Base-by-base conservation (phyloP, 2,329 filamentous ascomycete genomes). In the Diaporthe australafricana region DNA sequence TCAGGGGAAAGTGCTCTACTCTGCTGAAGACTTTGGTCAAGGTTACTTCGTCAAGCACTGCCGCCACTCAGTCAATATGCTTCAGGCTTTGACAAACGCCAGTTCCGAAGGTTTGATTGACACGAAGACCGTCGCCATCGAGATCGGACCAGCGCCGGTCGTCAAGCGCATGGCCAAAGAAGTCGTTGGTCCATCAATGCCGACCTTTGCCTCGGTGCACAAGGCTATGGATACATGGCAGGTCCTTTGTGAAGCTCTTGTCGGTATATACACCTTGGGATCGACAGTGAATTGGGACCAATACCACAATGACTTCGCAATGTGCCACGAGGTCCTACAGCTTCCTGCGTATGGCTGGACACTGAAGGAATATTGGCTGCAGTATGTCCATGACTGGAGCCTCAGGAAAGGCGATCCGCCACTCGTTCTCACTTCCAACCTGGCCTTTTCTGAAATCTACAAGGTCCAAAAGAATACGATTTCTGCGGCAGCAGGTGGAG, bases 141-240 rank as follows among this genome's bases (percentile, higher is more conserved):
- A 95, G 79, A 83, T 94, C 74, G 93, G 93, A 17, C 91, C 92
- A 42, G 90, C 94, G 76, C 91, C 92, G 0, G 88, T 94, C 22
- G 92, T 89, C 80, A 86, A 87, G 52, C 87, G 87, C 70, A 91
- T 94, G 86, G 87, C 93, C 74, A 92, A 91, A 83, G 87, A 88
- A 14, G 89, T 87, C 7, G 86, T 92, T 68, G 87, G 87, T 35
- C 80, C 83, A 5, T 82, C 84, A 8, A 87, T 87, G 30, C 52
- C n/a, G 20, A 83, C 87, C 8, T 27, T 50, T 38, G 32, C 27
- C 25, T 65, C 60, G 27, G 27, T 35, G 2, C 60, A 35, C 42
- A 47, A 45, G 12, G 9, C 32, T 11, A 48, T 20, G 17, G 20
- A 17, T 7, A 20, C 47, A 17, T 55, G 68, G 68, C n/a, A 55